Conservation (phyloP, 2,329 filamentous ascomycete genomes). For the Cephalotrichum gorgonifer region DNA sequence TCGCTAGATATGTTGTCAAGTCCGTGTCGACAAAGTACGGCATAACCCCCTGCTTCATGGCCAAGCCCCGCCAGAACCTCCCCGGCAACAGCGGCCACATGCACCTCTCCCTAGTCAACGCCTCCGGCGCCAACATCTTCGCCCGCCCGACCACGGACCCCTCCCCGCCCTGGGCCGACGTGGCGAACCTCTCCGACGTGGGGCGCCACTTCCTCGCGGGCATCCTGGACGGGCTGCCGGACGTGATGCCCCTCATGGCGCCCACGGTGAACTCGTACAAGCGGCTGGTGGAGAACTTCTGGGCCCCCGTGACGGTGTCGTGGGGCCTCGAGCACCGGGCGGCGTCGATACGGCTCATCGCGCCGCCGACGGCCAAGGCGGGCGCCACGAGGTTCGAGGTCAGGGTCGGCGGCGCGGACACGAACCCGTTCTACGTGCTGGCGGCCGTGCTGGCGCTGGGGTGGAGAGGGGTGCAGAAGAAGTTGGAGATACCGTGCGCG, state of each 20-base stretch:
- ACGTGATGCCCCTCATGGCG: constrained; percentile 91
- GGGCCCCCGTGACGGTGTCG: constrained; percentile 94
- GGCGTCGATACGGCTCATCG: constrained; percentile 80
- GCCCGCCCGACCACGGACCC: constrained; percentile 62
- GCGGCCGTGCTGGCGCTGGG: constrained; percentile 79
- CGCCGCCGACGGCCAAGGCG: constrained; percentile 73
- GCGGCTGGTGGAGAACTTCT: constrained; percentile 95
- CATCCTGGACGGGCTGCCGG: constrained; percentile 75
- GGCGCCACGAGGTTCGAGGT: constrained; percentile 89
- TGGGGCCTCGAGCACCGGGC: constrained; percentile 96
- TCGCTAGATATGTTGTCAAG: constrained; percentile 65
- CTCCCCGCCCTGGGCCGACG: constrained; percentile 61
- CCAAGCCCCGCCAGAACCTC: constrained; percentile 81
- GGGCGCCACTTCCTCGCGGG: constrained; percentile 91
- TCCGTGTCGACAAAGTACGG: constrained; percentile 77
- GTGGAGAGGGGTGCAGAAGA: constrained; percentile 87
- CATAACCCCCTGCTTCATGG: constrained; percentile 98
- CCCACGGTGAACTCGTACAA: constrained; percentile 98
- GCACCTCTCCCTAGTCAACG: constrained; percentile 80
- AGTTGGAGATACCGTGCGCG: constrained; percentile 70
- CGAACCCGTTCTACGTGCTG: constrained; percentile 81
- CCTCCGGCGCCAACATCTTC: constrained; percentile 75
- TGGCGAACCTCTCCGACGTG: constrained; percentile 73
- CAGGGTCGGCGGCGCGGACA: constrained; percentile 86
- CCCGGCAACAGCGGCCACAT: constrained; percentile 95